Percentiles rank a stretch among this genome's conserved stretches.
Evolutionary conservation across 805 yeast genomes (phyloP).

Genomic region (Metschnikowia anglica): DNA sequence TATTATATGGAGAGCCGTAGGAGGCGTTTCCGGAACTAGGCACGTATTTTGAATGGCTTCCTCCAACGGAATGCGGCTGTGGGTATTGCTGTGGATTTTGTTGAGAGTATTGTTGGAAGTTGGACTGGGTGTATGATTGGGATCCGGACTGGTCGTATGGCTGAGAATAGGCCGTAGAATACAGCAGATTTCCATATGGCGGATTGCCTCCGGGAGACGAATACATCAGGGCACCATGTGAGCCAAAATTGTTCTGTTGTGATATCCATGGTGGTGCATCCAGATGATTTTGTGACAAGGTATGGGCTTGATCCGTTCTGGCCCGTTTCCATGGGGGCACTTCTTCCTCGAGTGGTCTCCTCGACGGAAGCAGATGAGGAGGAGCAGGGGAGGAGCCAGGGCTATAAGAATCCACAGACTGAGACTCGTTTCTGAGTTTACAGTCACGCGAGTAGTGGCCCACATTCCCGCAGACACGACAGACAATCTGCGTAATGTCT

Average conservation of each 20-base stretch:
- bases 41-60: neutral
- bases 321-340: conserved; percentile 12
- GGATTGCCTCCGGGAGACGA: neutral
- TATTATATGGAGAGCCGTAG: neutral
- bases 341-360: conserved; percentile 4
- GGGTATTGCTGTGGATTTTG: neutral
- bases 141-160: neutral
- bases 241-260: neutral
- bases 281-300: neutral
- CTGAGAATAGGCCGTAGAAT: neutral
- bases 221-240: neutral
- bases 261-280: conserved; percentile 7
- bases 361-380: neutral
- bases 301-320: neutral
- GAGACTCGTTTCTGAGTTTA: conserved; percentile 29
- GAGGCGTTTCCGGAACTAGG: neutral
- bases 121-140: neutral
- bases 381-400: neutral
- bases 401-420: conserved; percentile 3
- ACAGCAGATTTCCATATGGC: neutral
- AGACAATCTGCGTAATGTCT: conserved; percentile 56
- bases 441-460: conserved; percentile 94
- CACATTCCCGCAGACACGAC: conserved; percentile 72
- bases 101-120: neutral
- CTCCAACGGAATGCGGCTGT: neutral